Percentiles rank a stretch among this genome's conserved stretches.
phyloP scores from a whole-genome alignment of 2,329 filamentous ascomycete species.

The Chaetomium sp. region DNA sequence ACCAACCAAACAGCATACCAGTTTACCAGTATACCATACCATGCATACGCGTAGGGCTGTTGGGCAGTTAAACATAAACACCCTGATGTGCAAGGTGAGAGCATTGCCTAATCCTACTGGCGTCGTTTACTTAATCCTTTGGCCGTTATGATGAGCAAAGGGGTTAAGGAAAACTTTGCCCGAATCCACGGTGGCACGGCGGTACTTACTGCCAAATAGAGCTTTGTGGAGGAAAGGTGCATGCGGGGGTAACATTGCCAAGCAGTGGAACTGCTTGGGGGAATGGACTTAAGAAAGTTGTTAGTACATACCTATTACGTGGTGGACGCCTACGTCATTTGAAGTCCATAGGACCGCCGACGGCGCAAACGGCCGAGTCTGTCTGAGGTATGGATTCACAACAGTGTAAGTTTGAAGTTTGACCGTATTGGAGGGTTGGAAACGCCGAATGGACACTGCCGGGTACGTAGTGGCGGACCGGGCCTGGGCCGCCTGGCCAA shows the following conservation, averaged over 20 bases:
- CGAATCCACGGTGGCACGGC: constrained; percentile 1
- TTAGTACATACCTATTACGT: no score
- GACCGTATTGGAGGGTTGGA: no score
- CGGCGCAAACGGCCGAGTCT: neutral
- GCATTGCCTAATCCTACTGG: neutral
- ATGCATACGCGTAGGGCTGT: no score
- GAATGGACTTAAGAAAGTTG: neutral
- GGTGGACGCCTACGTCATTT: neutral
- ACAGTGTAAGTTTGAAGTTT: neutral
- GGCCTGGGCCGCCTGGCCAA: no score
- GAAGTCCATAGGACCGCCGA: neutral
- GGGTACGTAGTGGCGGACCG: no score
- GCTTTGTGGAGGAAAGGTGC: neutral
- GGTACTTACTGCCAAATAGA: neutral
- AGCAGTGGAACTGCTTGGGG: neutral
- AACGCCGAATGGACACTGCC: no score
- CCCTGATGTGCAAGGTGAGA: neutral
- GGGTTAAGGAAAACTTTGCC: constrained; percentile 7
- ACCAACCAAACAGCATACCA: neutral
- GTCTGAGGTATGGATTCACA: neutral
- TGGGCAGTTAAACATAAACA: neutral
- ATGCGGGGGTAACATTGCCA: neutral
- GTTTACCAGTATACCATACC: neutral
- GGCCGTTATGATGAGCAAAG: no score
- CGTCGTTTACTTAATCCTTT: neutral